Base-by-base conservation (phyloP, 1,284 basidiomycete genomes). In the Trametes versicolor region DNA sequence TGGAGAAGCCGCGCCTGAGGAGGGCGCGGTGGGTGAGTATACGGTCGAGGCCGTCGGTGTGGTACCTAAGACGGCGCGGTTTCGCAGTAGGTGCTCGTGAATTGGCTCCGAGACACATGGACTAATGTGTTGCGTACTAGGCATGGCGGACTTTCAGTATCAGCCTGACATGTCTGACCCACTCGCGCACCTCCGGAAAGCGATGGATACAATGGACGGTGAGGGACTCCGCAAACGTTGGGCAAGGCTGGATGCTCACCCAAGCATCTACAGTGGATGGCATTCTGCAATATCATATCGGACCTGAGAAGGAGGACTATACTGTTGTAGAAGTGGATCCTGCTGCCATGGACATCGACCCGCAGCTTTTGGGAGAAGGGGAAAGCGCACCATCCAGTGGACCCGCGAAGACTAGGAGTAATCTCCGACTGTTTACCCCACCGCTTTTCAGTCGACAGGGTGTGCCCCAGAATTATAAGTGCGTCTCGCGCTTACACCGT, bases 71-170 rank as follows among this genome's bases (percentile, higher is more conserved):
- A 95, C 95, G 0, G 91, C 92, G 43, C 85, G 97, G 48, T 99
- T 99, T 80, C 86, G 96, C 78, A 91, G 96, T 96, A 72, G 13
- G 62, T 25, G 36, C 17, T 17, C 25, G 29, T 27, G 51, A 67
- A 23, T 45, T 32, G n/a, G n/a, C 45, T 45, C 49, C 43, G 36
- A 37, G 13, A 29, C 39, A 62, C 17, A 43, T 12, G 8, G n/a
- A 43, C 39, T 65, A 53, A 61, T 45, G 37, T 55, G 45, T 12
- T 50, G 13, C 43, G 21, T 21, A 45, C 8, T 60, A 98, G 96
- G 89, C 65, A 95, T 97, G 93, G 94, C 90, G 48, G 96, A 98
- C 75, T 97, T 89, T 74, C 95, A 97, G 77, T 97, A 88, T 77
- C 86, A 90, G 62, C 93, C 94, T 1, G 82, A 91, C 62, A 81